phyloP scores from a whole-genome alignment of 2,329 filamentous ascomycete species.

The Diplodia intermedia region DNA sequence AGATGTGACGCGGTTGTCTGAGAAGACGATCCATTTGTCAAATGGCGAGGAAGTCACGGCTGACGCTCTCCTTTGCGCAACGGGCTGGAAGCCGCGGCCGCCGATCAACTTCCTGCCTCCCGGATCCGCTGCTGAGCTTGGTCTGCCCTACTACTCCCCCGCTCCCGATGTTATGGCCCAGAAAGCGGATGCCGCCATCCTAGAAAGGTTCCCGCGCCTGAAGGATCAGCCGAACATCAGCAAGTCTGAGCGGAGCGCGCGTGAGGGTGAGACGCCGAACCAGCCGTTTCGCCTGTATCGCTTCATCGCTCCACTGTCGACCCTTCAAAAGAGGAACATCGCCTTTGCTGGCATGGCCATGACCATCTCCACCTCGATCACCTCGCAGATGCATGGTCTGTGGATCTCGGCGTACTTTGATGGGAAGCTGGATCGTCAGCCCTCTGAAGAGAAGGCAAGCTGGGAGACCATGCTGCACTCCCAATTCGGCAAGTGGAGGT shows the following conservation, averaged over 20 bases:
- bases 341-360: constrained; percentile 50
- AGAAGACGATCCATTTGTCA: constrained; percentile 57
- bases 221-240: constrained; percentile 54
- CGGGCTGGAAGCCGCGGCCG: constrained; percentile 63
- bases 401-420: constrained; percentile 69
- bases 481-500: constrained; percentile 74
- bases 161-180: background rate
- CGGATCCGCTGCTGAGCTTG: constrained; percentile 39
- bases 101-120: constrained; percentile 56
- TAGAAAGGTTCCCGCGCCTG: constrained; percentile 61
- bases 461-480: constrained; percentile 64
- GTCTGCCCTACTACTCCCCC: constrained; percentile 37
- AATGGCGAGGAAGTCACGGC: constrained; percentile 54
- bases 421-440: constrained; percentile 51
- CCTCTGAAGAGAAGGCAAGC: constrained; percentile 34
- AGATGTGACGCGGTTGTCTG: constrained; percentile 59
- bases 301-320: constrained; percentile 51
- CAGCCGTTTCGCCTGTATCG: constrained; percentile 50
- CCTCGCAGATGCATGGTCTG: constrained; percentile 50
- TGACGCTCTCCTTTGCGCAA: constrained; percentile 61
- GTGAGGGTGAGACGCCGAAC: constrained; percentile 6
- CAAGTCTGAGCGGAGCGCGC: constrained; percentile 13
- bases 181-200: constrained; percentile 60
- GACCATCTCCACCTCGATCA: constrained; percentile 47
- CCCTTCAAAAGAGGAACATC: constrained; percentile 43